A percentile compares a stretch with the other conserved stretches of the same genome.
Conservation (phyloP, 768 basidiomycete species). For the Cystobasidium ongulense region DNA sequence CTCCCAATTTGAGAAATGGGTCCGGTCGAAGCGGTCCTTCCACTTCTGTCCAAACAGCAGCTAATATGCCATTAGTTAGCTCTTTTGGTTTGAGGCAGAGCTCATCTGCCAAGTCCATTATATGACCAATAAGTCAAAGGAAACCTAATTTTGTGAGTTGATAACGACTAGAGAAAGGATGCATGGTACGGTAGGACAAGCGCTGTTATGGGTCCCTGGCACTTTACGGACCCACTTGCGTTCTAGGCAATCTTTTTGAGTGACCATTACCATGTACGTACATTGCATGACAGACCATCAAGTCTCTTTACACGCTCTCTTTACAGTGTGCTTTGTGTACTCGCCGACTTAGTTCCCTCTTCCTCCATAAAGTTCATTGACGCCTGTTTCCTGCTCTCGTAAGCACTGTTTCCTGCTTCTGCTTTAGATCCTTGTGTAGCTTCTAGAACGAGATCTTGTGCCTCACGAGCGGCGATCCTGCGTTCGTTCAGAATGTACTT, state of each 20-base stretch:
- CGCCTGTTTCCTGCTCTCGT: neutral
- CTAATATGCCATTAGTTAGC: neutral
- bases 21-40: neutral
- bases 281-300: too few species aligned
- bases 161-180: too few species aligned
- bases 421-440: neutral
- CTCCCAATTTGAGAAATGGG: neutral
- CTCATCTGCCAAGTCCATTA: too few species aligned
- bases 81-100: too few species aligned
- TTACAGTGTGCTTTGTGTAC: neutral
- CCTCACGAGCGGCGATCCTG: constrained; percentile 70
- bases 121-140: too few species aligned
- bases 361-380: neutral
- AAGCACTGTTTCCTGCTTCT: neutral
- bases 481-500: constrained; percentile 88
- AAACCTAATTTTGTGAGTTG: too few species aligned
- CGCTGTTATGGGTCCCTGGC: too few species aligned
- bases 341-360: neutral
- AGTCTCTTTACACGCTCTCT: too few species aligned
- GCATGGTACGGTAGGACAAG: too few species aligned
- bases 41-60: neutral
- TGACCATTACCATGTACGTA: too few species aligned
- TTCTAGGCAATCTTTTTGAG: too few species aligned
- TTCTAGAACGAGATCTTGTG: constrained; percentile 41
- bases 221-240: too few species aligned